phyloP scores from a whole-genome alignment of 495 filamentous ascomycete species.

The Bathelium albidoporum region DNA sequence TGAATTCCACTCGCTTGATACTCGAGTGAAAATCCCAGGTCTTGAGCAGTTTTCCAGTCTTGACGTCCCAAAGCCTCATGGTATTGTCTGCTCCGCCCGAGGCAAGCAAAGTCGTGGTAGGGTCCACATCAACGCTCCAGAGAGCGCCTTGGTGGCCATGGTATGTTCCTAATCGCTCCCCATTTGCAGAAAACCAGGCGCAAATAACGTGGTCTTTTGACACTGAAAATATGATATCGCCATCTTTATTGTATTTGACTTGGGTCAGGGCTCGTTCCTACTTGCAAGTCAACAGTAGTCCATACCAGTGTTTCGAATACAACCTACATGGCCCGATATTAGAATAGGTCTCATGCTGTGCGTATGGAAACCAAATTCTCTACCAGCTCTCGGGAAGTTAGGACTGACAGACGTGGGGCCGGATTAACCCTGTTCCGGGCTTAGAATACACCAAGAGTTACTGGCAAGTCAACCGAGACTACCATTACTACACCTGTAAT shows the following conservation, averaged over 20 bases:
- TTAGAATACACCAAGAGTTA: too few species aligned
- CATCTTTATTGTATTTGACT: constrained; percentile 94
- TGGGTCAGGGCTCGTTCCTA: constrained; percentile 95
- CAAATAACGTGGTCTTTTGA: constrained; percentile 94
- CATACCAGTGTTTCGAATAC: background rate
- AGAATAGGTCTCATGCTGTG: constrained; percentile 81
- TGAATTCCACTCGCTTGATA: constrained; percentile 94
- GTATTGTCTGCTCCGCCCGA: constrained; percentile 97
- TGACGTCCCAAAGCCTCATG: constrained; percentile 91
- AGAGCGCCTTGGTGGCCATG: constrained; percentile 93
- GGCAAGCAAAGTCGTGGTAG: constrained; percentile 84
- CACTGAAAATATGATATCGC: constrained; percentile 94
- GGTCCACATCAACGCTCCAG: constrained; percentile 97
- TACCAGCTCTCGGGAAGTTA: background rate
- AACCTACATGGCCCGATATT: constrained; percentile 76
- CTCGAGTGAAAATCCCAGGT: constrained; percentile 93
- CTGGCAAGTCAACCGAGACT: too few species aligned
- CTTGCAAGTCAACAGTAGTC: too few species aligned
- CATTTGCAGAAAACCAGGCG: constrained; percentile 65
- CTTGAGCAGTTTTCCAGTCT: constrained; percentile 86
- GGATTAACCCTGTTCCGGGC: background rate
- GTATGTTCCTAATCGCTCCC: constrained; percentile 73
- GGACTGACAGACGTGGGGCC: background rate
- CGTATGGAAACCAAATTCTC: background rate
- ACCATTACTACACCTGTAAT: too few species aligned